phyloP scores from a whole-genome alignment of 306 rosid genomes.

The Rubus idaeus region DNA sequence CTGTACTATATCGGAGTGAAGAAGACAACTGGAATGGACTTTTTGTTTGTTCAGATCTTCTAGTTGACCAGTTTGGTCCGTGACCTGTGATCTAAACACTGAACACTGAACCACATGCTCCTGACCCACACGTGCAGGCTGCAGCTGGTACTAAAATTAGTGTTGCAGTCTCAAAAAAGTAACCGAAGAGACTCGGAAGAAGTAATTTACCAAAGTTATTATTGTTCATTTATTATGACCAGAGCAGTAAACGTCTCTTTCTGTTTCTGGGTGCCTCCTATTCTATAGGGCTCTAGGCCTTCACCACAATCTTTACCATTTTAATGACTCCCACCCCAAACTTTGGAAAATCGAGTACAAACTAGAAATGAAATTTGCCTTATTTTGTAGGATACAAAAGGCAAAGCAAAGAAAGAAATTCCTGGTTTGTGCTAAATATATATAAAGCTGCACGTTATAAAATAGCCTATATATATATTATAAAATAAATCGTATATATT shows the following conservation, averaged over 20 bases:
- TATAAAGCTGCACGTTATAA: background rate
- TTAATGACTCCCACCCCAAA: background rate
- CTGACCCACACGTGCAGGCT: background rate
- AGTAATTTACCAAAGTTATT: background rate
- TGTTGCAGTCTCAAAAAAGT: background rate
- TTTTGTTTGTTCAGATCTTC: background rate
- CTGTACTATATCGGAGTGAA: no score
- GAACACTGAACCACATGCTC: background rate
- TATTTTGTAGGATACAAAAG: background rate
- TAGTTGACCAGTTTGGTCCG: background rate
- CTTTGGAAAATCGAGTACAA: background rate
- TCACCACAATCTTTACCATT: background rate
- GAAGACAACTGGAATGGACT: no score
- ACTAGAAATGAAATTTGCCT: background rate
- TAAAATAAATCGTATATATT: background rate
- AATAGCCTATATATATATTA: background rate
- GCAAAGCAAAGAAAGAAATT: background rate
- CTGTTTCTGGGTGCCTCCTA: conserved; percentile 1
- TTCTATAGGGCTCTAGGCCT: background rate
- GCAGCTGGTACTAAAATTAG: background rate
- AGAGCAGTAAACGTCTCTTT: background rate
- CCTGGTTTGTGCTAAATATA: no score
- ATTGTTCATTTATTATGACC: background rate
- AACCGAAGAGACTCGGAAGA: background rate
- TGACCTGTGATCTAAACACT: background rate